Base-by-base conservation (phyloP, 148 eudicot species). In the Bassia scoparia region DNA sequence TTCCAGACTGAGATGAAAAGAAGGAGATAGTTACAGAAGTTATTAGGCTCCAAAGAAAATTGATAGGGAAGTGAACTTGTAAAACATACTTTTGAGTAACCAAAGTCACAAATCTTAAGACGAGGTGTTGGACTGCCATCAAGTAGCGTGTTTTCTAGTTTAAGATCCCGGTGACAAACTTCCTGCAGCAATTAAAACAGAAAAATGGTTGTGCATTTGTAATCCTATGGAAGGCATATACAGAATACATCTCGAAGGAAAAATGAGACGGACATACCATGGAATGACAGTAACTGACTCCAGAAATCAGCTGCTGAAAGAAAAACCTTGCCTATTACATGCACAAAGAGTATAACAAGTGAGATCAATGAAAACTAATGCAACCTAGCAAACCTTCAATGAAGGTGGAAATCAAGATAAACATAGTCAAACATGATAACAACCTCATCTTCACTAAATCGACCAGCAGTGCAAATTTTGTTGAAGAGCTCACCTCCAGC, bases 231-330 rank as follows among this genome's bases (percentile, higher is more conserved):
- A 18, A 63, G 58, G 61, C 41, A 18, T 61, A 49, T 41, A 41
- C 46, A 3, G 0, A 41, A 0, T 41, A 41, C 1, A 14, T 54
- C 41, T 53, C 0, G n/a, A 50, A 23, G 17, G 34, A 31, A 44
- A 3, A 16, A 44, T 12, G 31, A 29, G 2, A 27, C 4, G 11
- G 7, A 0, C n/a, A 49, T 77, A 93, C 98, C 98, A 93, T 82
- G 76, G 89, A 61, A 81, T 90, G 98, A 74, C 98, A 93, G 86
- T 88, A 93, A 81, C 89, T 86, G 68, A 93, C 98, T 60, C 98
- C 98, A 61, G 93, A 93, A 73, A 93, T 86, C 62, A 93, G 89
- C 86, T 93, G 98, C 81, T 93, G 98, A 76, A 89, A 93, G 89
- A 90, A 93, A 76, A 87, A 93, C 23, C 98, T 84, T 31, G 91